Evolutionary conservation across 768 basidiomycete genomes (phyloP).

Genomic region (Leccinum disarticulatum): DNA sequence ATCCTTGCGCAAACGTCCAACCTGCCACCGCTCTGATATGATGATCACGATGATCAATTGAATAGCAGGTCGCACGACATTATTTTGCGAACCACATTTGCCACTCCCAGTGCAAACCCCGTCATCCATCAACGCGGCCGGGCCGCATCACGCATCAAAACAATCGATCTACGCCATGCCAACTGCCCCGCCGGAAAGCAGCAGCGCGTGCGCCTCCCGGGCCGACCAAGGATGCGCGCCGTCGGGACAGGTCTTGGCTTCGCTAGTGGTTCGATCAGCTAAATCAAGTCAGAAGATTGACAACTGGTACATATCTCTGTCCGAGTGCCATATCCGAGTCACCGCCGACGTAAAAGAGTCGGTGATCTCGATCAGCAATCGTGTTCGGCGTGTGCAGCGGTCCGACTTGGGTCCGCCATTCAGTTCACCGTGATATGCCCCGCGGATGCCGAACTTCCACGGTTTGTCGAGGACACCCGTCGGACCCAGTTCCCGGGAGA

Average conservation of each 20-base stretch:
- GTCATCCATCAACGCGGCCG: not conserved
- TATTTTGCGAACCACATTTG: not conserved
- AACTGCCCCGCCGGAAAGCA: not conserved
- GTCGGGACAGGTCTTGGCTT: not conserved
- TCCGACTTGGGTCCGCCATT: no score
- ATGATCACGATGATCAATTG: not conserved
- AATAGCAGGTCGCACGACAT: not conserved
- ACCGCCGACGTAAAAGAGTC: not conserved
- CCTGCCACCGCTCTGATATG: not conserved
- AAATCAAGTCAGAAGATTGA: not conserved
- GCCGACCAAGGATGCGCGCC: not conserved
- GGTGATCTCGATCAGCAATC: not conserved
- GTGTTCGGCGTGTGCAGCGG: not conserved
- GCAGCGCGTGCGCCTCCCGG: not conserved
- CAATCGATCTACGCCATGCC: not conserved
- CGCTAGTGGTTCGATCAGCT: not conserved
- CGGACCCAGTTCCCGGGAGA: not conserved
- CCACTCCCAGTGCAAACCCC: not conserved
- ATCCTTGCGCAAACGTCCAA: not conserved
- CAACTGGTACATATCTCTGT: not conserved
- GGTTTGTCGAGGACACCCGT: not conserved
- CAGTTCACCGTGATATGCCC: not conserved
- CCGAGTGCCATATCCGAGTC: not conserved
- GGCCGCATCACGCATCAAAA: not conserved
- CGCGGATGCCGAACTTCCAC: not conserved